Base-by-base conservation (phyloP, 2,329 filamentous ascomycete genomes). In the Didymella segeticola region DNA sequence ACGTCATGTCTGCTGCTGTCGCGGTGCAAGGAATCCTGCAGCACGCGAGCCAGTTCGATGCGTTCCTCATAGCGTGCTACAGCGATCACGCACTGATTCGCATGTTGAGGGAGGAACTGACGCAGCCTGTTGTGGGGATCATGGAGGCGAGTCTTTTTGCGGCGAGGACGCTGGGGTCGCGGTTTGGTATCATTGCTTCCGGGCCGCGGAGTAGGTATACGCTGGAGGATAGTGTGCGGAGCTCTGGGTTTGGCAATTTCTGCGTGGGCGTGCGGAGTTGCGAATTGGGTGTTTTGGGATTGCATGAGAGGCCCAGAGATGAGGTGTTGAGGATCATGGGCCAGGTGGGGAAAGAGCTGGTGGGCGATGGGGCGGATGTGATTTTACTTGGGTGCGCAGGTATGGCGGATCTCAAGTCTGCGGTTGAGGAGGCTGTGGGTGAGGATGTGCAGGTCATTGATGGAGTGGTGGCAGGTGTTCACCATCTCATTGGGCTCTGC, bases 111-210 rank as follows among this genome's bases (percentile, higher is more conserved):
- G 79, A 82, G 57, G 79, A 81, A 47, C 72, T 78, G 11, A 46
- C 42, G 34, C 67, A 78, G 41, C 80, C 80, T 0, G 69, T 77
- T 4, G 75, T 81, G 2, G 80, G 80, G 3, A 82, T 82, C 51
- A 82, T 82, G 78, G 80, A 82, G 63, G 79, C 80, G 1, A 74
- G 67, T 4, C 69, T 83, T 2, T 82, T 84, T 58, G 72, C 79
- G 5, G 77, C 80, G 5, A 66, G 79, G 7, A 82, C 80, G 49
- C 71, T 83, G 2, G 82, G 81, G 2, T 73, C 75, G 5, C 64
- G 73, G 2, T 77, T 82, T 34, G 79, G 80, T 1, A 71, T 82
- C 1, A 70, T 82, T 4, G 77, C 77, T 1, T 80, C 78, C 1
- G 71, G 69, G 2, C 58, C 68, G 15, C 61, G 78, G 17, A 76